Evolutionary conservation across 495 filamentous ascomycete species (phyloP), one percentile per base, ranked within the genome.

Genomic region (Penicillium taxi): DNA sequence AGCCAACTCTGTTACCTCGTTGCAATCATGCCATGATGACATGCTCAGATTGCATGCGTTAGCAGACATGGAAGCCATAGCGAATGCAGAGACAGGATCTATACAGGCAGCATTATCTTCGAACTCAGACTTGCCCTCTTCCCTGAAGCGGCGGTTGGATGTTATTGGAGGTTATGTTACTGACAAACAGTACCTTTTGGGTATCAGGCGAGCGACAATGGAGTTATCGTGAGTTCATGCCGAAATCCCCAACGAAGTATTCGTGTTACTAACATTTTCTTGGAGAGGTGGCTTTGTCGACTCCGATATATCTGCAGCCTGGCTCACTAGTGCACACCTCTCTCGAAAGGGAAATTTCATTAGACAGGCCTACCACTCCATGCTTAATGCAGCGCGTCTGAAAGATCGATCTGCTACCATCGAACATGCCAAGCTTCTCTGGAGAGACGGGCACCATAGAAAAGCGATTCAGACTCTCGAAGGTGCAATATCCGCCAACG

Each of bases 161-260:
- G 73, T 89, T 7, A 59, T 99, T 7, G 91, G 91, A 2, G 81
- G 86, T 3, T 94, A 86, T 50, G 75, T 83, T 17, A 74, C 80
- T 26, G 86, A 96, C 52, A 96, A 96, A 56, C 90, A 96, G 56
- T 94, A 94, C 50, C 60, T 99, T 17, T 72, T 99, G n/a, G 82
- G 88, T 2, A 68, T 96, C 14, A 72, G 88, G 35, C 73, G 90
- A 40, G 89, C 88, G 21, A 76, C 80, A 1, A 95, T 96, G 86
- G 74, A 86, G 43, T 47, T 86, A 42, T 75, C 47, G 57, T 61
- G 41, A 37, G 64, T 52, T 29, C 12, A 24, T 12, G 18, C 12
- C 18, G 9, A 30, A 12, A n/a, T n/a, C n/a, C n/a, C 4, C 14
- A 26, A 4, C 3, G 2, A 19, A 7, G 2, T 15, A 19, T 12